phyloP scores from a whole-genome alignment of 2,329 filamentous ascomycete species.

The Aureobasidium leucospermi region DNA sequence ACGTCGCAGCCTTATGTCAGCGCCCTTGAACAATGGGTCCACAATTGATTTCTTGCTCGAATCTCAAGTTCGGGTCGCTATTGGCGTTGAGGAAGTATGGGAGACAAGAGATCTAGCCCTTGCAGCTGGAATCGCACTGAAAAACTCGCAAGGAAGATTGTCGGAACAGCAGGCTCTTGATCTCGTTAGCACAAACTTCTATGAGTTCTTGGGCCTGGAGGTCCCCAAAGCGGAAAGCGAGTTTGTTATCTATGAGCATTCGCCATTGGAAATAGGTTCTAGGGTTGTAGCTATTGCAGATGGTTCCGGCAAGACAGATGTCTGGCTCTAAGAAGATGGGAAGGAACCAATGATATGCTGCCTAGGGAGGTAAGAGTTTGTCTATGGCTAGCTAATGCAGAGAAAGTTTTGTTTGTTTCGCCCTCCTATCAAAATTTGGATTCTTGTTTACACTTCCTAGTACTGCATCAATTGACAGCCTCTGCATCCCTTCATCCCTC shows the following conservation, averaged over 20 bases:
- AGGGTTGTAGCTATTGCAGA: constrained; percentile 48
- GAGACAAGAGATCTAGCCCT: constrained; percentile 53
- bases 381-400: no score
- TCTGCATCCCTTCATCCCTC: no score
- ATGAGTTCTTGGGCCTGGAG: constrained; percentile 49
- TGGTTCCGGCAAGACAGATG: constrained; percentile 27
- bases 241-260: constrained; percentile 58
- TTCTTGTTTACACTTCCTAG: no score
- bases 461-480: no score
- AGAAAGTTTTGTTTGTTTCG: no score
- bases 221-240: constrained; percentile 29
- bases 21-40: no score
- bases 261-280: constrained; percentile 53
- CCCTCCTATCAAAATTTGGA: no score
- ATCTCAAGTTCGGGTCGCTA: constrained; percentile 15
- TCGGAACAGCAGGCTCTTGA: constrained; percentile 49
- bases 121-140: constrained; percentile 52
- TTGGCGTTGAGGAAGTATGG: constrained; percentile 58
- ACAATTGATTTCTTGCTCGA: no score
- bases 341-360: no score
- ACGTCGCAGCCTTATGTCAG: constrained; percentile 48
- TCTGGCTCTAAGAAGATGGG: constrained; percentile 18
- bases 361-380: background rate
- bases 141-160: constrained; percentile 50
- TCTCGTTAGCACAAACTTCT: constrained; percentile 51